Percentiles rank a stretch among this genome's conserved stretches.
Evolutionary conservation across 164 flowering plant species (phyloP).

Genomic region (Magnolia sinica): DNA sequence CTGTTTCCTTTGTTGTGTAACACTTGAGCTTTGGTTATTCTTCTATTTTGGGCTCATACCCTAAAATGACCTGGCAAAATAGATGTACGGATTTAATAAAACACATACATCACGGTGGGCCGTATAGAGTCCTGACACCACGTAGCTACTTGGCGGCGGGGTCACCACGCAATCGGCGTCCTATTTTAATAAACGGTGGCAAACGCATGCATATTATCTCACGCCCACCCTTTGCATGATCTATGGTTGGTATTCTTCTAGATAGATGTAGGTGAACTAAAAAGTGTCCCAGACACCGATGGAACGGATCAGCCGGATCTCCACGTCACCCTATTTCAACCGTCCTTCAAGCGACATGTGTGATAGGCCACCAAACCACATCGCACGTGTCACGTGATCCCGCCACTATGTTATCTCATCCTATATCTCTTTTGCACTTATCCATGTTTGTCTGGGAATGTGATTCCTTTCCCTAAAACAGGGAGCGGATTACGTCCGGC

Average conservation of each 20-base stretch:
- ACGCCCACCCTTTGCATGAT: background rate
- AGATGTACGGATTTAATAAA: too few species aligned
- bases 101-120: too few species aligned
- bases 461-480: too few species aligned
- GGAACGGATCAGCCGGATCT: background rate
- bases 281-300: background rate
- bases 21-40: too few species aligned
- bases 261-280: background rate
- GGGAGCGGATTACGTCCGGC: too few species aligned
- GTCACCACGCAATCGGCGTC: too few species aligned
- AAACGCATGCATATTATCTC: background rate
- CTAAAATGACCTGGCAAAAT: too few species aligned
- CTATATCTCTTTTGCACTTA: background rate
- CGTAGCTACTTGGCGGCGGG: too few species aligned
- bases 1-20: too few species aligned
- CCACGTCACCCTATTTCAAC: background rate
- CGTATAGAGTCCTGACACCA: too few species aligned
- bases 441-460: background rate
- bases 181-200: too few species aligned
- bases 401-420: background rate
- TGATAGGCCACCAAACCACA: background rate
- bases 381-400: constrained; percentile 1
- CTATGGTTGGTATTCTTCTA: background rate
- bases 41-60: too few species aligned
- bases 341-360: background rate